phyloP scores from a whole-genome alignment of 1,284 basidiomycete species.

The Boletus semigastroideus region DNA sequence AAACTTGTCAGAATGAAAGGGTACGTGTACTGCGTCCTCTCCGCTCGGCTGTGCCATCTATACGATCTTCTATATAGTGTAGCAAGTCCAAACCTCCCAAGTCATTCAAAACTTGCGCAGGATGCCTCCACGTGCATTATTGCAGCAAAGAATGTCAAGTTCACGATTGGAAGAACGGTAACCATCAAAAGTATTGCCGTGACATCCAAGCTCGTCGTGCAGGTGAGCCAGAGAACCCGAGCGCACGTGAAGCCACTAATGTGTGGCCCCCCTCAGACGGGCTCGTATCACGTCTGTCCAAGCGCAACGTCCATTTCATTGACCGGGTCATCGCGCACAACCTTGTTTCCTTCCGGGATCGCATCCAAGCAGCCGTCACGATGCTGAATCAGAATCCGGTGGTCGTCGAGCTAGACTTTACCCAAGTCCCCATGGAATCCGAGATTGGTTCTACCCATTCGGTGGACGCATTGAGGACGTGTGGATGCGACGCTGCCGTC shows the following conservation, averaged over 20 bases:
- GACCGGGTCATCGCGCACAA: slow-evolving; percentile 24
- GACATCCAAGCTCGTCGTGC: slow-evolving; percentile 30
- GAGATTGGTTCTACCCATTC: slow-evolving; percentile 20
- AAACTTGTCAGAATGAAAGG: slow-evolving; percentile 30
- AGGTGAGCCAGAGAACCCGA: slow-evolving; percentile 10
- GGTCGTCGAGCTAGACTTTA: slow-evolving; percentile 31
- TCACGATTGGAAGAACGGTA: slow-evolving; percentile 30
- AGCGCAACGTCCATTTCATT: slow-evolving; percentile 26
- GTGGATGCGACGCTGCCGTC: slow-evolving; percentile 23
- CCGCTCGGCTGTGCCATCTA: background rate
- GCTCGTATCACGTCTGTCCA: slow-evolving; percentile 24
- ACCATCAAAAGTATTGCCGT: slow-evolving; percentile 27
- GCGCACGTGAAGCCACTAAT: background rate
- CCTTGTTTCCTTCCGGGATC: slow-evolving; percentile 17
- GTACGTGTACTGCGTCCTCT: slow-evolving; percentile 9
- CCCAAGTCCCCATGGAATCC: slow-evolving; percentile 16
- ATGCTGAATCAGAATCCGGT: slow-evolving; percentile 11
- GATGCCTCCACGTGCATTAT: slow-evolving; percentile 32
- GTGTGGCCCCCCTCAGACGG: slow-evolving; percentile 14
- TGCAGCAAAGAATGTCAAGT: slow-evolving; percentile 33
- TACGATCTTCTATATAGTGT: slow-evolving; percentile 16
- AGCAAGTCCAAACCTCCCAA: slow-evolving; percentile 26
- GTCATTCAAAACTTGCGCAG: slow-evolving; percentile 30
- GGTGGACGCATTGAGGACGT: slow-evolving; percentile 15
- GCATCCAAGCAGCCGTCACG: slow-evolving; percentile 16